phyloP scores from a whole-genome alignment of 1,139 yeast genomes.

The Scheffersomyces stambukii region DNA sequence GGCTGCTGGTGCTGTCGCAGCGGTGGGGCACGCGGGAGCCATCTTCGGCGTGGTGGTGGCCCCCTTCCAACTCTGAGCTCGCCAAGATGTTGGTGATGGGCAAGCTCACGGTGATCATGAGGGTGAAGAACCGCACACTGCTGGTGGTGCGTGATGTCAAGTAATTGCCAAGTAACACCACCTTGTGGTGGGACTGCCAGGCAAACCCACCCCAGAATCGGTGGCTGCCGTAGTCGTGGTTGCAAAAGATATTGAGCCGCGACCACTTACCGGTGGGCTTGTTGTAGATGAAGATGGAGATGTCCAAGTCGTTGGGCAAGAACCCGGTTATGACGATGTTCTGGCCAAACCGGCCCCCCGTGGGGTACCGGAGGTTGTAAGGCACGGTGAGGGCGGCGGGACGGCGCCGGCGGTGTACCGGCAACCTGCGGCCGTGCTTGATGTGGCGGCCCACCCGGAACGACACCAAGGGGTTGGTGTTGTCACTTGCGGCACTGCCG shows the following conservation, averaged over 20 bases:
- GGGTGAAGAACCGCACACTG: constrained; percentile 55
- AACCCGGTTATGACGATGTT: constrained; percentile 61
- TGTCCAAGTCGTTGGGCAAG: constrained; percentile 47
- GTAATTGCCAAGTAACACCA: constrained; percentile 50
- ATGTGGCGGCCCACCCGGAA: constrained; percentile 33
- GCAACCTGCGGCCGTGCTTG: constrained; percentile 29
- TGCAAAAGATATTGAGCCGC: constrained; percentile 52
- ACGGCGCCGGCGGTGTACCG: constrained; percentile 16
- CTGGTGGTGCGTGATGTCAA: constrained; percentile 47
- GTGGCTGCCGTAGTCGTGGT: constrained; percentile 53
- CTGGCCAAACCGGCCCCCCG: constrained; percentile 62
- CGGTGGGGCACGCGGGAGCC: constrained; percentile 18
- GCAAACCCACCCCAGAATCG: constrained; percentile 65
- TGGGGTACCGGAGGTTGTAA: constrained; percentile 47
- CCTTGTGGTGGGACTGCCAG: constrained; percentile 75
- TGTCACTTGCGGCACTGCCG: too few relatives aligned
- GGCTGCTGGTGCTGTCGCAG: neutral
- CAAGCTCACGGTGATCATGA: constrained; percentile 55
- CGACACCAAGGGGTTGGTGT: constrained; percentile 33
- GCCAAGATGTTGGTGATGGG: constrained; percentile 62
- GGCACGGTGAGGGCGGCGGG: constrained; percentile 22
- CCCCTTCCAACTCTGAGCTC: constrained; percentile 38
- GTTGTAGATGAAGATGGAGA: constrained; percentile 57
- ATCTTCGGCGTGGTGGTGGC: constrained; percentile 18
- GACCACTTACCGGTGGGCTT: constrained; percentile 65